These are phyloP conservation scores for Solanum virginianum DNA, from an alignment of 257 asterid genomes.

Conservation along the genomic window DNA sequence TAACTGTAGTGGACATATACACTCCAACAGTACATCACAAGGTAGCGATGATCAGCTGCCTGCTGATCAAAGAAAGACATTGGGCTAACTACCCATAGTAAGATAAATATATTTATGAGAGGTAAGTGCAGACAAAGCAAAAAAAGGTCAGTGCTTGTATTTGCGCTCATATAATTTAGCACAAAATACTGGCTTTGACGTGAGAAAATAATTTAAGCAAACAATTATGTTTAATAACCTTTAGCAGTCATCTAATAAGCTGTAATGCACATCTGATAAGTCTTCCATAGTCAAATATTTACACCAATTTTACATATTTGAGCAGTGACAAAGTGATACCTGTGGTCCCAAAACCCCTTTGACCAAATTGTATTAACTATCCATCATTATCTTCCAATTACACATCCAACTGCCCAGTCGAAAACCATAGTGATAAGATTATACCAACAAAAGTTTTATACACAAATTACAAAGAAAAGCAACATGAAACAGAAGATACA, in stretches of 20 bases:
- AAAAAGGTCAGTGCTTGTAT: neutral
- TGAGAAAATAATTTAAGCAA: too few species aligned
- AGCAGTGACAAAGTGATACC: too few species aligned
- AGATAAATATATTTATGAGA: neutral
- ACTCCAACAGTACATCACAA: conserved; percentile 19
- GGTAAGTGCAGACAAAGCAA: neutral
- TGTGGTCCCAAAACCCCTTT: neutral
- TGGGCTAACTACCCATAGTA: neutral
- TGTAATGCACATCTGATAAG: neutral
- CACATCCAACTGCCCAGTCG: neutral
- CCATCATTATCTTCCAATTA: neutral
- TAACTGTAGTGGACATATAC: too few species aligned
- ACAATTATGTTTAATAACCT: too few species aligned
- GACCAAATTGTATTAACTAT: neutral
- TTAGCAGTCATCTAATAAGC: neutral
- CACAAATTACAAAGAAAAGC: neutral
- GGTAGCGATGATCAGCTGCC: conserved; percentile 95
- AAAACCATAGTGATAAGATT: neutral
- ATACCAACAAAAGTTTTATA: neutral
- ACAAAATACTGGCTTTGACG: too few species aligned
- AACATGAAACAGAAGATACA: neutral
- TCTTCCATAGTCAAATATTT: neutral
- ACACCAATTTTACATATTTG: too few species aligned
- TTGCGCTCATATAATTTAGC: neutral
- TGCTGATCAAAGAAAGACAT: conserved; percentile 5